Base-by-base conservation (phyloP, 2,329 filamentous ascomycete genomes). In the Boeremia lycopersici region DNA sequence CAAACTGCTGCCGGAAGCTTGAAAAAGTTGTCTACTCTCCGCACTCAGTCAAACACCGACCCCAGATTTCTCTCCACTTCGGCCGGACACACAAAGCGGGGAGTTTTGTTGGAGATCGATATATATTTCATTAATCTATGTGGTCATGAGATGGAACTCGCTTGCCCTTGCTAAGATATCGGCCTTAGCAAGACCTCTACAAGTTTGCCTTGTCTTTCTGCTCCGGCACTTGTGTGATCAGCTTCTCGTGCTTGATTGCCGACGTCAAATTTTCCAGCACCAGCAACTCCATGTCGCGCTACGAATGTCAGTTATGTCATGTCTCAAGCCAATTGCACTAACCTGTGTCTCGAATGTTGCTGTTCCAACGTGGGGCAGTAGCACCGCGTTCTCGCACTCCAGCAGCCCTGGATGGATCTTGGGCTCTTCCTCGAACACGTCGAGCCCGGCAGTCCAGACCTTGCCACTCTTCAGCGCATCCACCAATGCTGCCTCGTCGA, bases 191-290 rank as follows among this genome's bases (percentile, higher is more conserved):
- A 23, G 19, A 23, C 19, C 19, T 64, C n/a, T 45, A 72, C 23
- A 71, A 64, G 44, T 72, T 72, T 23, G 70, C 67, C 53, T 65
- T 68, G 34, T 64, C 62, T 51, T 68, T 83, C 76, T 87, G 85
- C 72, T 86, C 85, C 4, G 82, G 79, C 35, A 88, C 81, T 57
- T 82, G 78, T n/a, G 85, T 87, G 53, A 86, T 72, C 68, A 88
- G 71, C 55, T 78, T 79, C 4, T 82, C 83, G 54, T 81, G 78
- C 64, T 85, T 79, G 34, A 87, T 77, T 6, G 81, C 84, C 29
- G 74, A 79, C 65, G 80, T 80, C 68, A 88, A 59, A 60, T 86
- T 86, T 29, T 83, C 78, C 67, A 86, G 57, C 15, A 86, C 83
- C 59, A 86, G 66, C 47, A 85, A 64, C 68, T 86, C 84, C 84